These are phyloP conservation scores for Eragrostis tef DNA, from an alignment of 202 grass and related monocot species.

Conservation along the genomic window DNA sequence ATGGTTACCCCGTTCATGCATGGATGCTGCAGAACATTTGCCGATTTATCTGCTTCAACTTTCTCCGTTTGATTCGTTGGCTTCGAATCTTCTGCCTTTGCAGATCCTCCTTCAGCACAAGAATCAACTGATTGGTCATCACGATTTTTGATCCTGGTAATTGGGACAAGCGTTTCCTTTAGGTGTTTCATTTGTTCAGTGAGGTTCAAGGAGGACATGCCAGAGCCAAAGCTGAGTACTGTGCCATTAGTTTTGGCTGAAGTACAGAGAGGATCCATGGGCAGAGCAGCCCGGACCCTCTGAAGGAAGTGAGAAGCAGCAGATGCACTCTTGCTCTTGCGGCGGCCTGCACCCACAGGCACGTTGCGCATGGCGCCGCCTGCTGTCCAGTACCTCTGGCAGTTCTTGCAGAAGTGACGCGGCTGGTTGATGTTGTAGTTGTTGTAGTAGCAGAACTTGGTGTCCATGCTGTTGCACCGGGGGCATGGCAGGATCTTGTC, in stretches of 20 bases:
- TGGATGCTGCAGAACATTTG: conserved; percentile 46
- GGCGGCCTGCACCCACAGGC: conserved; percentile 82
- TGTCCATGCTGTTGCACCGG: conserved; percentile 84
- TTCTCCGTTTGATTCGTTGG: conserved; percentile 51
- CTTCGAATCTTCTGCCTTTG: conserved; percentile 49
- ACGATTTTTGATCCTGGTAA: conserved; percentile 34
- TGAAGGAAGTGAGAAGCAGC: conserved; percentile 65
- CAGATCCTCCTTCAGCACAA: conserved; percentile 55
- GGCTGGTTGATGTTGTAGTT: conserved; percentile 98
- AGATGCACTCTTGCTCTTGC: conserved; percentile 79
- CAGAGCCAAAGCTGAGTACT: conserved; percentile 74
- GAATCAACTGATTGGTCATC: conserved; percentile 53
- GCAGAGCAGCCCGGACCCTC: conserved; percentile 56
- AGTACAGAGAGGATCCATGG: conserved; percentile 52
- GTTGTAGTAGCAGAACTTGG: conserved; percentile 99
- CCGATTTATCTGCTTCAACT: conserved; percentile 34
- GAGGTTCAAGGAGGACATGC: conserved; percentile 49
- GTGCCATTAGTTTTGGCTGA: conserved; percentile 63
- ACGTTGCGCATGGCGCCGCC: conserved; percentile 94
- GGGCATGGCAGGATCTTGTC: conserved; percentile 96
- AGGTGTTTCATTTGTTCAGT: conserved; percentile 52
- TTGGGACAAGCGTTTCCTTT: conserved; percentile 43
- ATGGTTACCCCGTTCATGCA: conserved; percentile 53
- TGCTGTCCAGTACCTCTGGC: conserved; percentile 97
- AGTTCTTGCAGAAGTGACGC: conserved; percentile 93